These are phyloP conservation scores for Xylariales sp. DNA, from an alignment of 2,329 filamentous ascomycete genomes.

Conservation along the genomic window DNA sequence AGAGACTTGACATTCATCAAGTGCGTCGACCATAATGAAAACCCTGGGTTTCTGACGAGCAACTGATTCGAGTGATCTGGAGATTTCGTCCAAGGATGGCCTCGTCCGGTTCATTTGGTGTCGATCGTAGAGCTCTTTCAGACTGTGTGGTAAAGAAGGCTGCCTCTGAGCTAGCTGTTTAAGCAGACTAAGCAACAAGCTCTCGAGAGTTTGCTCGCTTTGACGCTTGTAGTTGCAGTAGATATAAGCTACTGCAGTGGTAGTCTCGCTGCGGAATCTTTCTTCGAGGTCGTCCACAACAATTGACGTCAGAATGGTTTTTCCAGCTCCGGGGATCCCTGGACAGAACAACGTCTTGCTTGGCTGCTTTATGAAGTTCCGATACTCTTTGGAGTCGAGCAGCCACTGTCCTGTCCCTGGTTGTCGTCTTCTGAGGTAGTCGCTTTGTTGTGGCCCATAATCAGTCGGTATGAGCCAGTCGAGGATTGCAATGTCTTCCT, in stretches of 20 bases:
- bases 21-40: constrained; percentile 20
- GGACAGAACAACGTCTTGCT: constrained; percentile 38
- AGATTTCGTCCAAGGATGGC: constrained; percentile 22
- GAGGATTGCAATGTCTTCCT: constrained; percentile 16
- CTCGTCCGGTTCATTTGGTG: constrained; percentile 15
- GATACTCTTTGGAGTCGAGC: constrained; percentile 11
- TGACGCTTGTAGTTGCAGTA: constrained; percentile 39
- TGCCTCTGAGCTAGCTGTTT: constrained; percentile 29
- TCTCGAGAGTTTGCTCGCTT: constrained; percentile 29
- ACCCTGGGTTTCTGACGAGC: constrained; percentile 14
- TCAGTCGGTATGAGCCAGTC: constrained; percentile 35
- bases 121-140: constrained; percentile 25
- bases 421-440: constrained; percentile 25
- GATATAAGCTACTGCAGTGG: constrained; percentile 36
- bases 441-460: constrained; percentile 33
- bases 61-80: constrained; percentile 15
- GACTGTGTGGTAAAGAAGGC: constrained; percentile 17
- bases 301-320: constrained; percentile 39
- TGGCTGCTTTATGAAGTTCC: constrained; percentile 7
- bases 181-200: constrained; percentile 29
- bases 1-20: constrained; percentile 16
- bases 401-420: constrained; percentile 12
- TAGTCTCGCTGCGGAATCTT: constrained; percentile 15
- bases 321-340: constrained; percentile 44
- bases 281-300: constrained; percentile 34